A percentile compares a stretch with the other conserved stretches of the same genome.
phyloP scores from a whole-genome alignment of 148 eudicot species.

The Beta vulgaris region DNA sequence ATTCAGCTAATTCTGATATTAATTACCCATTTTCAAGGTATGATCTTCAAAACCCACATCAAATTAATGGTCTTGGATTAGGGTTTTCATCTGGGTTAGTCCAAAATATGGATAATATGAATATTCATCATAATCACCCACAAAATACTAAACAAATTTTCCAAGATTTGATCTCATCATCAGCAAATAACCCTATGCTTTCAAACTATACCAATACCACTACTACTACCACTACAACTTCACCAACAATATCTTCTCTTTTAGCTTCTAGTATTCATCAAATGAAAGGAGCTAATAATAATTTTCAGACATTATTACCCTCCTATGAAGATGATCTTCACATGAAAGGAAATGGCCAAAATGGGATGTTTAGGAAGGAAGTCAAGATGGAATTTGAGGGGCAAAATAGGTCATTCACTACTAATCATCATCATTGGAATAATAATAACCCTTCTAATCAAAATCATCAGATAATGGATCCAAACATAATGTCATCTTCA shows the following conservation, averaged over 20 bases:
- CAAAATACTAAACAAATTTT: constrained; percentile 25
- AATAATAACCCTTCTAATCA: constrained; percentile 18
- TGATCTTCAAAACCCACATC: constrained; percentile 42
- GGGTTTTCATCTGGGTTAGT: constrained; percentile 44
- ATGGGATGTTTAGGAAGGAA: constrained; percentile 28
- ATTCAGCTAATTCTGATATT: constrained; percentile 28
- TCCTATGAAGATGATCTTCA: constrained; percentile 41
- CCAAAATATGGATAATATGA: constrained; percentile 5
- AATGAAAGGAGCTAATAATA: constrained; percentile 28
- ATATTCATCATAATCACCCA: background rate
- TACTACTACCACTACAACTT: background rate
- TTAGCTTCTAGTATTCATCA: no score
- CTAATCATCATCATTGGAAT: constrained; percentile 21
- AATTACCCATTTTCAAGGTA: constrained; percentile 39
- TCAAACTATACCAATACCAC: constrained; percentile 37
- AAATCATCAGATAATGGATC: constrained; percentile 27
- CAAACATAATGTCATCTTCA: background rate
- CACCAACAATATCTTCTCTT: constrained; percentile 41
- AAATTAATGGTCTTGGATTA: constrained; percentile 44
- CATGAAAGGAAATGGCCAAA: constrained; percentile 19
- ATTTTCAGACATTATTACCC: constrained; percentile 40
- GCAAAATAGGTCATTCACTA: constrained; percentile 33
- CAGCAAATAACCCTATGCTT: constrained; percentile 34
- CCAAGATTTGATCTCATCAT: constrained; percentile 32
- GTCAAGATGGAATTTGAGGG: constrained; percentile 42